Conservation (phyloP, 1,139 yeast species). For the Hansenula sp. region DNA sequence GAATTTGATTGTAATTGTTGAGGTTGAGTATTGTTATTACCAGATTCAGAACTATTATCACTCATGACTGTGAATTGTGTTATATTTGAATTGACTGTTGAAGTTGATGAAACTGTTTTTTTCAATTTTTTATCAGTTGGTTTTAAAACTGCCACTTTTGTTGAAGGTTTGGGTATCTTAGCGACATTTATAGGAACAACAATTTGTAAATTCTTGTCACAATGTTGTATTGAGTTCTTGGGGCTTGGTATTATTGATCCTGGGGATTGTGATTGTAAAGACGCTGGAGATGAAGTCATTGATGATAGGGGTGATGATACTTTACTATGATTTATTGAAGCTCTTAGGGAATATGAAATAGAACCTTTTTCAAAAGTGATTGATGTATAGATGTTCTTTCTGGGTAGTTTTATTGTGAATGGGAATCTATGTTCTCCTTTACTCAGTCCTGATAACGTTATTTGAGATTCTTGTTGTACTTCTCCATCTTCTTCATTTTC, state of each 20-base stretch:
- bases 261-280: slow-evolving; percentile 13
- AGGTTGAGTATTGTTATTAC: slow-evolving; percentile 6
- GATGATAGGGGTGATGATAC: slow-evolving; percentile 21
- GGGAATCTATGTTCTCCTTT: slow-evolving; percentile 89
- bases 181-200: slow-evolving; percentile 75
- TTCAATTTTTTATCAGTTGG: slow-evolving; percentile 27
- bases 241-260: slow-evolving; percentile 8
- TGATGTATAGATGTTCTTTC: slow-evolving; percentile 64
- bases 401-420: slow-evolving; percentile 74
- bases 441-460: slow-evolving; percentile 39
- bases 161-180: slow-evolving; percentile 58
- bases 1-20: slow-evolving; percentile 24
- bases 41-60: slow-evolving; percentile 16
- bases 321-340: slow-evolving; percentile 39
- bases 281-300: slow-evolving; percentile 4
- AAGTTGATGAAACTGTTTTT: slow-evolving; percentile 48
- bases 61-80: slow-evolving; percentile 20
- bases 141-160: slow-evolving; percentile 59
- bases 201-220: slow-evolving; percentile 55
- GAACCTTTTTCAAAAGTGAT: slow-evolving; percentile 84
- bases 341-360: slow-evolving; percentile 61
- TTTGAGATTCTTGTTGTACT: neutral
- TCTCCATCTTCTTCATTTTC: slow-evolving; percentile 8
- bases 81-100: slow-evolving; percentile 41
- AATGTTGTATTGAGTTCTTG: slow-evolving; percentile 23